These are phyloP conservation scores for Termitomyces bulborhizus DNA, from an alignment of 768 basidiomycete species.

Conservation along the genomic window DNA sequence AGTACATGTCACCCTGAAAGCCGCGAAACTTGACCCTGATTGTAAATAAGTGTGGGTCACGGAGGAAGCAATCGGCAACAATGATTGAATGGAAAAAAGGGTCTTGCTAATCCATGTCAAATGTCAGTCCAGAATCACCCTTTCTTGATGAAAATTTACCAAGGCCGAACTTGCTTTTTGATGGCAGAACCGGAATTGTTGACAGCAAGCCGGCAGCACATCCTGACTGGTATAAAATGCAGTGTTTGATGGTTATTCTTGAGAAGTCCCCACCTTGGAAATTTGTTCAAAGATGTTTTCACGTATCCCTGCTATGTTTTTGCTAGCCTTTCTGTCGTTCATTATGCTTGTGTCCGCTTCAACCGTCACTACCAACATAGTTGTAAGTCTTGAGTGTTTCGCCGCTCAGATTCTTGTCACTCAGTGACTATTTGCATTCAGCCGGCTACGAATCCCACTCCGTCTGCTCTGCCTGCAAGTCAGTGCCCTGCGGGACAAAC, in stretches of 20 bases:
- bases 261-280: background rate
- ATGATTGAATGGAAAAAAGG: too few species aligned
- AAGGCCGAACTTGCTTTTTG: too few species aligned
- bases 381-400: slow-evolving; percentile 9
- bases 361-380: slow-evolving; percentile 3
- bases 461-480: slow-evolving; percentile 14
- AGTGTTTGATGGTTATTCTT: background rate
- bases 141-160: too few species aligned
- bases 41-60: too few species aligned
- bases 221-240: background rate
- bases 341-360: slow-evolving; percentile 18
- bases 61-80: too few species aligned
- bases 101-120: background rate
- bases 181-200: background rate
- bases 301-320: slow-evolving; percentile 9
- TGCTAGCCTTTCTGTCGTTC: slow-evolving; percentile 13
- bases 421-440: background rate
- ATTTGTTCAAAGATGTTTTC: slow-evolving; percentile 10
- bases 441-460: slow-evolving; percentile 7
- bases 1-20: too few species aligned
- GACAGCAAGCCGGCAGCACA: background rate
- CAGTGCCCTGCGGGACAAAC: slow-evolving; percentile 19
- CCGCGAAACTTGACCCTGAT: too few species aligned
- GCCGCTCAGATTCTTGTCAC: background rate
- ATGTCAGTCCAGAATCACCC: background rate